phyloP scores from a whole-genome alignment of 352 stramenopile genomes.

The Phytophthora sp. region DNA sequence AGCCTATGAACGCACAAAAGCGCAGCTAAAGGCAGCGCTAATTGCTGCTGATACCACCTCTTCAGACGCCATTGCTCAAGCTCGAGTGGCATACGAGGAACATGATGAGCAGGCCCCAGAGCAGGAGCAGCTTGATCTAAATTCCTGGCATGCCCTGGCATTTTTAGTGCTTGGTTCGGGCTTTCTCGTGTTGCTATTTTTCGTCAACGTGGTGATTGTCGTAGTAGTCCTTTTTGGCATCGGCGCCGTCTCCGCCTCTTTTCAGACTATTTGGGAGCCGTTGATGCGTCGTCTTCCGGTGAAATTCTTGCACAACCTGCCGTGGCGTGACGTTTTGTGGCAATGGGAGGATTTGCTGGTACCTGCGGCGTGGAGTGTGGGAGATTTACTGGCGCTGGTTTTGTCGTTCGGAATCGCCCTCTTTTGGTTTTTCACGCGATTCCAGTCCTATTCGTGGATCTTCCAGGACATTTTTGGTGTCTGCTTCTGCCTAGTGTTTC shows the following conservation, averaged over 20 bases:
- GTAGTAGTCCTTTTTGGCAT: conserved; percentile 77
- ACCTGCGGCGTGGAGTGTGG: conserved; percentile 78
- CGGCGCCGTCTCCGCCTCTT: conserved; percentile 59
- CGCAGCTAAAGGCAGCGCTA: conserved; percentile 58
- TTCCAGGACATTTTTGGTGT: conserved; percentile 94
- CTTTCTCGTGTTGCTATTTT: conserved; percentile 93
- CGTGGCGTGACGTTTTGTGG: conserved; percentile 55
- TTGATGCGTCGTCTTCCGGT: conserved; percentile 50
- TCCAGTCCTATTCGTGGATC: conserved; percentile 88
- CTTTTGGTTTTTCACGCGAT: conserved; percentile 80
- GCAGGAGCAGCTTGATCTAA: conserved; percentile 89
- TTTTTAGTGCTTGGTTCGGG: conserved; percentile 92
- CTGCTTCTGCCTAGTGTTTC: conserved; percentile 94
- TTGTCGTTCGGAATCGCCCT: conserved; percentile 55
- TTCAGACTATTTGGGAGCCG: conserved; percentile 64
- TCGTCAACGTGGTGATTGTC: conserved; percentile 79
- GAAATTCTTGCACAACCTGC: conserved; percentile 40
- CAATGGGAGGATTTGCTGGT: conserved; percentile 49
- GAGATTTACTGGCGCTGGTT: conserved; percentile 84
- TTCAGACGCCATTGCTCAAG: conserved; percentile 56
- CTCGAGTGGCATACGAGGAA: conserved; percentile 57
- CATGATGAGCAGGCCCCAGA: conserved; percentile 56
- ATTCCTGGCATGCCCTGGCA: conserved; percentile 82
- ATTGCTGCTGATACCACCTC: conserved; percentile 56
- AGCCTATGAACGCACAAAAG: conserved; percentile 67